Percentiles rank a stretch among this genome's conserved stretches.
Conservation (phyloP, 2,329 filamentous ascomycete species). For the Trichoderma atrobrunneum region DNA sequence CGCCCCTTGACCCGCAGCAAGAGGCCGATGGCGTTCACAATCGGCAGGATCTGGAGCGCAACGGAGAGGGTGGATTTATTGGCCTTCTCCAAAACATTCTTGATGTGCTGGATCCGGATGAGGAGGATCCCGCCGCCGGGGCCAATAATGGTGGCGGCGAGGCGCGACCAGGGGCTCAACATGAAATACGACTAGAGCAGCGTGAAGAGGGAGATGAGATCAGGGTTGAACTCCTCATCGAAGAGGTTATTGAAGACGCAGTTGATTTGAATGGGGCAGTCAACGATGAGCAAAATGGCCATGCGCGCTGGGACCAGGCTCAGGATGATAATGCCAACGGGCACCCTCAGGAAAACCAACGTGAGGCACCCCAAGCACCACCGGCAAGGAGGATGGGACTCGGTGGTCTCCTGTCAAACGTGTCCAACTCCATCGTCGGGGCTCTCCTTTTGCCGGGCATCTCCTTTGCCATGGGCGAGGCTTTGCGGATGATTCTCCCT, state of each 20-base stretch:
- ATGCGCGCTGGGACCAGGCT: not conserved
- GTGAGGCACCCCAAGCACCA: conserved; percentile 36
- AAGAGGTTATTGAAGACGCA: conserved; percentile 29
- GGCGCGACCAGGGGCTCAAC: not conserved
- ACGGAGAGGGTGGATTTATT: conserved; percentile 33
- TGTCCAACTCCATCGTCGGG: conserved; percentile 51
- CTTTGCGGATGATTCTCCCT: conserved; percentile 68
- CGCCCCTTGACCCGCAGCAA: conserved; percentile 29
- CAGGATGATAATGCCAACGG: conserved; percentile 18
- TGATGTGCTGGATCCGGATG: conserved; percentile 37
- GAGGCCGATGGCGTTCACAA: conserved; percentile 24
- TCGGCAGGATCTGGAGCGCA: conserved; percentile 21
- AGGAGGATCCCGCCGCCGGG: conserved; percentile 25
- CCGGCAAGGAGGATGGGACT: conserved; percentile 35
- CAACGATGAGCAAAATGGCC: not conserved
- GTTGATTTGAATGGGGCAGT: conserved; percentile 21
- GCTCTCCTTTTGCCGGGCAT: conserved; percentile 77
- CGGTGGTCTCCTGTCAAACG: conserved; percentile 38
- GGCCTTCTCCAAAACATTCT: conserved; percentile 38
- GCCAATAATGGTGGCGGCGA: conserved; percentile 3
- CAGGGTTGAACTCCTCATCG: conserved; percentile 36
- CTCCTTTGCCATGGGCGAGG: conserved; percentile 72
- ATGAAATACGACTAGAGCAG: conserved; percentile 1
- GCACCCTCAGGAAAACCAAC: conserved; percentile 26
- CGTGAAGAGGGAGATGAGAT: conserved; percentile 26